Evolutionary conservation across 2,329 filamentous ascomycete genomes (phyloP), one percentile per base, ranked within the genome.

Genomic region (Fusarium algeriense): DNA sequence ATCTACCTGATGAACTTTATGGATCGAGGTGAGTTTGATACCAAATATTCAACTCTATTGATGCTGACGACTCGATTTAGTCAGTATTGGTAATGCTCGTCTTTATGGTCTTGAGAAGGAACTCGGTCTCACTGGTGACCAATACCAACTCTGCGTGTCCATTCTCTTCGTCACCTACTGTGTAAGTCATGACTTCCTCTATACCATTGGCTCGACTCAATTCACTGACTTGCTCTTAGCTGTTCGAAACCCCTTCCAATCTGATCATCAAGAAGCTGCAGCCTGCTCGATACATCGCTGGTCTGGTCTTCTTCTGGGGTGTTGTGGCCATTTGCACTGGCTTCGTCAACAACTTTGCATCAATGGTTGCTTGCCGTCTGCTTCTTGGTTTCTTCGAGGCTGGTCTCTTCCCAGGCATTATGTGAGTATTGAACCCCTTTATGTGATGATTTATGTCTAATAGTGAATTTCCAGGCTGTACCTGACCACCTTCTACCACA

Each of bases 51-150:
- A n/a, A 9, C 1, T 1, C 3, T 2, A 1, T 5, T 4, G 1
- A 13, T 1, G 7, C 10, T 60, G 23, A 49, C 32, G 45, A 14
- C 48, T 13, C 23, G 6, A 12, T 7, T 85, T 65, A 90, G 89
- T 91, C 38, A 92, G 92, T 75, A 92, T 92, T 46, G 89, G 89
- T 41, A 91, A 91, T 80, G 89, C 89, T 20, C 83, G 86, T 12
- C 81, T 92, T 3, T 76, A 75, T 13, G 56, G 56, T 8, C 48
- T 75, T 37, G 88, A 91, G 76, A 79, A 85, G 26, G 89, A 91
- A 60, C 81, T 92, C 5, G 81, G 83, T 14, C 80, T 93, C 70
- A 76, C 78, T 32, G 83, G 84, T 6, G 85, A 86, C 26, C 85
- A 91, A 71, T 92, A 88, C 73, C 88, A 91, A 75, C 56, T 85